Evolutionary conservation across 768 basidiomycete genomes (phyloP).

Genomic region (Jaapia argillacea): DNA sequence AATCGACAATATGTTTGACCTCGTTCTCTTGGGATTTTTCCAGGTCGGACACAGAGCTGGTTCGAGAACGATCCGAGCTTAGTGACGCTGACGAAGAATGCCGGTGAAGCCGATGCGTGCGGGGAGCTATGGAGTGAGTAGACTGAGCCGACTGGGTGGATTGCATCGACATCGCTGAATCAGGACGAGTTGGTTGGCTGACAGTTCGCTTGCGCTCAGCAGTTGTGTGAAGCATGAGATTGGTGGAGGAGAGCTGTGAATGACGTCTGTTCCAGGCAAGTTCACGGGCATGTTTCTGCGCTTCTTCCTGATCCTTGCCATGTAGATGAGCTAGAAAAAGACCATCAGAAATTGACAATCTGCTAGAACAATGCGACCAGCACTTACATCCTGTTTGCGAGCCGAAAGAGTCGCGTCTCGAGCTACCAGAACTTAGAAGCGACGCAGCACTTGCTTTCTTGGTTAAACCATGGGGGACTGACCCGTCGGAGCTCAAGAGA

Average conservation of each 20-base stretch:
- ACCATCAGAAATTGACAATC: no score
- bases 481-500: background rate
- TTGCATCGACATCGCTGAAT: conserved; percentile 26
- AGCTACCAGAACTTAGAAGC: background rate
- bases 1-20: conserved; percentile 24
- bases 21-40: conserved; percentile 22
- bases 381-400: background rate
- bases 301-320: background rate
- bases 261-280: background rate
- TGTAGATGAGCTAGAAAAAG: no score
- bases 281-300: background rate
- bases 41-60: conserved; percentile 11
- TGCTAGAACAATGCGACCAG: no score
- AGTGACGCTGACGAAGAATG: background rate
- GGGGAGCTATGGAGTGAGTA: conserved; percentile 5
- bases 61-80: background rate
- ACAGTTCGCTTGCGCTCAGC: conserved; percentile 22
- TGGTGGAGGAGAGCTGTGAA: conserved; percentile 24
- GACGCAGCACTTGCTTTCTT: background rate
- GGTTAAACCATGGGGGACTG: background rate
- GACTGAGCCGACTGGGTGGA: conserved; percentile 13
- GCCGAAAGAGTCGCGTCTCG: background rate
- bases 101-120: background rate
- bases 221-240: conserved; percentile 27
- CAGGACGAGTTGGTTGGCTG: conserved; percentile 30